Conservation (phyloP, 2,329 filamentous ascomycete species). For the Exophiala sideris region DNA sequence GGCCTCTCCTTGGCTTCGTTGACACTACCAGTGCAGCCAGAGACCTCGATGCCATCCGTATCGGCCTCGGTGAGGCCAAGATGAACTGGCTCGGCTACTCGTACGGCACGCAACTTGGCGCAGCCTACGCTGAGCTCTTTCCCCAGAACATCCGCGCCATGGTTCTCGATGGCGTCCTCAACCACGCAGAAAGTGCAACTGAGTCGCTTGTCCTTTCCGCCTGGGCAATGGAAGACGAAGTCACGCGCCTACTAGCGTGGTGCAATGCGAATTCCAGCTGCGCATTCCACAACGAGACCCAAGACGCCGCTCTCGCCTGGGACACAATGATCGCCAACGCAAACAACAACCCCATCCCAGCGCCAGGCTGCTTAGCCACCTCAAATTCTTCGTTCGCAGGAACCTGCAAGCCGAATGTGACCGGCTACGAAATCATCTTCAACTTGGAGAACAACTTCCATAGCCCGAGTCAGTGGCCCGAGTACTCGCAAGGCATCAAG, state of each 20-base stretch:
- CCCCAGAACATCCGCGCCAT: slow-evolving; percentile 43
- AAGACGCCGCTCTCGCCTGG: neutral
- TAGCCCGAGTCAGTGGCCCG: slow-evolving; percentile 22
- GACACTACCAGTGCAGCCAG: slow-evolving; percentile 40
- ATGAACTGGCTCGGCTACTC: slow-evolving; percentile 43
- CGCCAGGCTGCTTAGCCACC: slow-evolving; percentile 35
- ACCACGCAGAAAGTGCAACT: slow-evolving; percentile 40
- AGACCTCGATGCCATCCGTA: slow-evolving; percentile 37
- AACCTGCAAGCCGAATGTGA: slow-evolving; percentile 36
- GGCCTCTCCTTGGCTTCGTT: slow-evolving; percentile 41
- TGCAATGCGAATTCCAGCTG: slow-evolving; percentile 11
- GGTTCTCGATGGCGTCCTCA: slow-evolving; percentile 45
- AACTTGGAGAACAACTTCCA: slow-evolving; percentile 34
- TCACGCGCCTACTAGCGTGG: slow-evolving; percentile 11
- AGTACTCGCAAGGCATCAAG: slow-evolving; percentile 28
- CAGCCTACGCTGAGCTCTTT: slow-evolving; percentile 45
- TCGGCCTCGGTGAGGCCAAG: slow-evolving; percentile 37
- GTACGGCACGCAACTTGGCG: slow-evolving; percentile 46
- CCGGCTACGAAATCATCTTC: slow-evolving; percentile 36
- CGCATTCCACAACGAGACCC: slow-evolving; percentile 1
- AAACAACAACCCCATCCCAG: slow-evolving; percentile 32
- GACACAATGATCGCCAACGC: slow-evolving; percentile 11
- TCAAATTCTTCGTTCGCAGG: slow-evolving; percentile 33
- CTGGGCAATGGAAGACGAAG: slow-evolving; percentile 11
- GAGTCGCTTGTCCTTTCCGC: neutral